Conservation (phyloP, 257 asterid species). For the Solanum medicagineum region DNA sequence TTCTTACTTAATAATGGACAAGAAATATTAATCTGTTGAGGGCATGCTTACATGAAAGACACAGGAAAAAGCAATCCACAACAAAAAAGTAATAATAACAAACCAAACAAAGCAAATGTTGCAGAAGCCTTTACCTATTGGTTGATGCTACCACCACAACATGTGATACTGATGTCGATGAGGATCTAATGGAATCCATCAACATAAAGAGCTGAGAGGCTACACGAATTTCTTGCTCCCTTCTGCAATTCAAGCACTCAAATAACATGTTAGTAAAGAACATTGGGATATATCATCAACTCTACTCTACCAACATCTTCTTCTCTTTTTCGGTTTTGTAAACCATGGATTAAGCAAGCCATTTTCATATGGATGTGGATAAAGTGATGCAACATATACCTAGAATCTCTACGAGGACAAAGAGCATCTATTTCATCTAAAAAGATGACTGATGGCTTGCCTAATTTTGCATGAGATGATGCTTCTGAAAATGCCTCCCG, state of each 20-base stretch:
- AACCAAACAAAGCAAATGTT: background rate
- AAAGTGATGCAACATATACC: conserved; percentile 25
- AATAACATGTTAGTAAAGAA: background rate
- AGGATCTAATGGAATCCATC: conserved; percentile 66
- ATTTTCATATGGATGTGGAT: background rate
- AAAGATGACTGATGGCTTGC: conserved; percentile 83
- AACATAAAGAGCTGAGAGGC: conserved; percentile 77
- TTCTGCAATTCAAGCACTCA: conserved; percentile 39
- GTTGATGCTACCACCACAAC: conserved; percentile 92
- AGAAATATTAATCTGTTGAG: background rate
- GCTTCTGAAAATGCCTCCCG: conserved; percentile 86
- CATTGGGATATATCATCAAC: background rate
- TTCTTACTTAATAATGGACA: background rate
- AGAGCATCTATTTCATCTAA: conserved; percentile 93
- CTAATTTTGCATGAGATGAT: conserved; percentile 45
- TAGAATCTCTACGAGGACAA: conserved; percentile 84
- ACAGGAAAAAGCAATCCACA: background rate
- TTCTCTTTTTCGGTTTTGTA: background rate
- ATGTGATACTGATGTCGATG: conserved; percentile 37
- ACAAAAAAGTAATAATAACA: background rate
- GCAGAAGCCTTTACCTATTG: conserved; percentile 42
- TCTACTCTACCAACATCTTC: background rate
- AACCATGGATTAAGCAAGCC: background rate
- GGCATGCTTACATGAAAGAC: background rate
- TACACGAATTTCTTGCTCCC: conserved; percentile 73